These are phyloP conservation scores for Leccinum pallidistipes DNA, from an alignment of 1,284 basidiomycete species.

Conservation along the genomic window DNA sequence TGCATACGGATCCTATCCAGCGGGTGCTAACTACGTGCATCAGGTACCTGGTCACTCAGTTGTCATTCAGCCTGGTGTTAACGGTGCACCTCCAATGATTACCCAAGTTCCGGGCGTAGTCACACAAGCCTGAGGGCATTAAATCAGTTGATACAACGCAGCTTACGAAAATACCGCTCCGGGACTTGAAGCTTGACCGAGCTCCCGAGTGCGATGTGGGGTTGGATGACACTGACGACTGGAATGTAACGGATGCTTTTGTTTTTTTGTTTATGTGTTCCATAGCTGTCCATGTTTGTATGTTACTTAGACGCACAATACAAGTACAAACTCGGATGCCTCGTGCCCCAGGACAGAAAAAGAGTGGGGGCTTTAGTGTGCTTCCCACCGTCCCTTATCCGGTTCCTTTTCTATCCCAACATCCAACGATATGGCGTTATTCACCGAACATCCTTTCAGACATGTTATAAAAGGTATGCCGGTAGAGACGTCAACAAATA, in stretches of 20 bases:
- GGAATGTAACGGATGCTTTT: slow-evolving; percentile 5
- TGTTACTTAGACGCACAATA: slow-evolving; percentile 12
- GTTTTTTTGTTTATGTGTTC: slow-evolving; percentile 1
- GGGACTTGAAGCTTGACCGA: neutral
- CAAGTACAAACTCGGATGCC: slow-evolving; percentile 18
- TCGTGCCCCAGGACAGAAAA: slow-evolving; percentile 33
- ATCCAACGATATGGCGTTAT: slow-evolving; percentile 30
- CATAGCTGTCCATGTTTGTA: slow-evolving; percentile 7
- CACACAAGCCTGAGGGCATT: slow-evolving; percentile 22
- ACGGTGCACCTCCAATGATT: slow-evolving; percentile 60
- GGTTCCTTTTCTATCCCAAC: slow-evolving; percentile 15
- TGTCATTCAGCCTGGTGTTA: slow-evolving; percentile 64
- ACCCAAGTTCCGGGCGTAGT: slow-evolving; percentile 56
- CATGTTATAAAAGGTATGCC: slow-evolving; percentile 33
- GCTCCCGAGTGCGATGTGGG: neutral
- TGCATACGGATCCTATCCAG: slow-evolving; percentile 20
- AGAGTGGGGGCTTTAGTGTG: slow-evolving; percentile 7
- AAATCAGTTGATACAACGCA: neutral
- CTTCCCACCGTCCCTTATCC: slow-evolving; percentile 32
- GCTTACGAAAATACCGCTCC: neutral
- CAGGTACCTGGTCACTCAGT: slow-evolving; percentile 64
- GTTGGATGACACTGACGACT: slow-evolving; percentile 13
- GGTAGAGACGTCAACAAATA: neutral
- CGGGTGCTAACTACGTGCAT: slow-evolving; percentile 37
- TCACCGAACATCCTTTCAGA: slow-evolving; percentile 35